phyloP scores from a whole-genome alignment of 495 filamentous ascomycete genomes.

The Xylaria intraflava region DNA sequence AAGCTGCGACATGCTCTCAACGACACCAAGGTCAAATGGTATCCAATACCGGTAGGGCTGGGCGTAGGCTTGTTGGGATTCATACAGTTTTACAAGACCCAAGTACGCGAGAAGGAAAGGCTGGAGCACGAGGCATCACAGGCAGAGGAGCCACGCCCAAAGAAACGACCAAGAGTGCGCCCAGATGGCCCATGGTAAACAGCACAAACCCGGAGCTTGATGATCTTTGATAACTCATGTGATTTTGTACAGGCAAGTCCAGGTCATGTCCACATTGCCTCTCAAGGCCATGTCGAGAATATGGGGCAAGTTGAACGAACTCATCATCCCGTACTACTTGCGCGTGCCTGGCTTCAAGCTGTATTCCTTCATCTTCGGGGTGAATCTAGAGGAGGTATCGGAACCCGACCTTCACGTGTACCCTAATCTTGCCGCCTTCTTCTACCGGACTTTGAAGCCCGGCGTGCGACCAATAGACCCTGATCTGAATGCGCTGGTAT shows the following conservation, averaged over 20 bases:
- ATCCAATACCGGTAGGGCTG: slow-evolving; percentile 87
- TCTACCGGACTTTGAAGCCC: slow-evolving; percentile 90
- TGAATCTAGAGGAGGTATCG: slow-evolving; percentile 81
- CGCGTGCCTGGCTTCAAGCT: slow-evolving; percentile 92
- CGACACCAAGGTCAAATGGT: slow-evolving; percentile 81
- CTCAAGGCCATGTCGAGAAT: slow-evolving; percentile 87
- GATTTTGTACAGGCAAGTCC: slow-evolving; percentile 62
- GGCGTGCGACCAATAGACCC: slow-evolving; percentile 82
- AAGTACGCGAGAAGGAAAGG: slow-evolving; percentile 50
- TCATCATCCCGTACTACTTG: slow-evolving; percentile 82
- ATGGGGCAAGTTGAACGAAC: slow-evolving; percentile 94
- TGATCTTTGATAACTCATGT: not conserved
- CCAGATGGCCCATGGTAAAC: slow-evolving; percentile 82
- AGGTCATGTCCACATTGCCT: slow-evolving; percentile 92
- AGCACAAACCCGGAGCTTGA: not conserved
- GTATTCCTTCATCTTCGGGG: slow-evolving; percentile 88
- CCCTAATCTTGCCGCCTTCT: slow-evolving; percentile 91
- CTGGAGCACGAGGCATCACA: slow-evolving; percentile 43
- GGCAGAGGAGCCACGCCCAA: slow-evolving; percentile 42
- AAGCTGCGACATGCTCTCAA: slow-evolving; percentile 40
- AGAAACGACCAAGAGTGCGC: slow-evolving; percentile 62
- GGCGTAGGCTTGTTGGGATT: slow-evolving; percentile 83
- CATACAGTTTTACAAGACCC: slow-evolving; percentile 74
- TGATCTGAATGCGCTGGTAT: slow-evolving; percentile 68
- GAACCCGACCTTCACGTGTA: slow-evolving; percentile 84